Evolutionary conservation across 257 asterid species (phyloP), one percentile per base, ranked within the genome.

Genomic region (Capsicum rhomboideum): DNA sequence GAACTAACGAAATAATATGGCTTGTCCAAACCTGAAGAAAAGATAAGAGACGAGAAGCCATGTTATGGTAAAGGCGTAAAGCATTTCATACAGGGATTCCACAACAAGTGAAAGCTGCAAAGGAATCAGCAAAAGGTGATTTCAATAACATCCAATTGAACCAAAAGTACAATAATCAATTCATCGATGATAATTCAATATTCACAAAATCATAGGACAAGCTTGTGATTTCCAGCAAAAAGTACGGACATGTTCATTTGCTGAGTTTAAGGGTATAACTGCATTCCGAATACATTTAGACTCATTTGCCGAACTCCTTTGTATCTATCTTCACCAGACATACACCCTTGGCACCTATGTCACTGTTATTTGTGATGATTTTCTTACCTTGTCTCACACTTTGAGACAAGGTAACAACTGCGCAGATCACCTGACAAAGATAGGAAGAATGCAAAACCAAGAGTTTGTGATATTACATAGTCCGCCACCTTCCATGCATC

Each of bases 91-190:
- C 46, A 96, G 85, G 85, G 96, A 86, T 85, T 96, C 99, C 1
- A 97, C 98, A 88, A 96, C 93, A 84, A 96, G 74, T 28, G 98
- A 96, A 82, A 96, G 85, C 99, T 96, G 91, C 88, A 89, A 78
- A 58, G 40, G n/a, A 52, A 49, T 13, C 83, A 31, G 8, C 8
- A 69, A 28, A 84, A 10, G 68, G 23, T n/a, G 9, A 28, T 4
- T 4, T n/a, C 2, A 40, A 54, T 59, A 10, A 20, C 14, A 72
- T 21, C 31, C 58, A 10, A 6, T 31, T 17, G 14, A 71, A 81
- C 63, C 29, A 64, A 29, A 28, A 53, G 46, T 18, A 14, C 14
- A 18, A 18, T 29, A 10, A 29, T 53, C 44, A 71, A 78, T 78
- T 29, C 55, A 44, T n/a, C 68, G 29, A 6, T 55, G 20, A n/a